These are phyloP conservation scores for Hemisphaericaspora subhashii DNA, from an alignment of 1,139 yeast genomes.

Conservation along the genomic window DNA sequence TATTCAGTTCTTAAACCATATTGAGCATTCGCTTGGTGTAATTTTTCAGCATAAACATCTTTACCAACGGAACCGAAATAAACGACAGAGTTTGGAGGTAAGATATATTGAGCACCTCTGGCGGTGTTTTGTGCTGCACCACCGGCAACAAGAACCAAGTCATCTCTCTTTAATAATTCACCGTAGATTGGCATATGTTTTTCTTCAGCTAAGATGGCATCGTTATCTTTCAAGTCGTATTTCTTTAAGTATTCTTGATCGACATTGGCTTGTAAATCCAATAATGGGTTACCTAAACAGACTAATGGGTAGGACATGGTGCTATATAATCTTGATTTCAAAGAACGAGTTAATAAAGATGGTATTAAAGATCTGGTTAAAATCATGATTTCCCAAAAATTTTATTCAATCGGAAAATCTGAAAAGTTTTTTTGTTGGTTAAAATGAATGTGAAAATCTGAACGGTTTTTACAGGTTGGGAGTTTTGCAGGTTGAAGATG, in stretches of 20 bases:
- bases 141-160: slow-evolving; percentile 83
- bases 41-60: slow-evolving; percentile 81
- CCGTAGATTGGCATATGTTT: slow-evolving; percentile 84
- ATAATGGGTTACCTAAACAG: slow-evolving; percentile 63
- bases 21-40: slow-evolving; percentile 75
- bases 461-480: no score
- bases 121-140: slow-evolving; percentile 99
- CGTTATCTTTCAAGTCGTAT: slow-evolving; percentile 85
- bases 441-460: background rate
- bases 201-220: slow-evolving; percentile 90
- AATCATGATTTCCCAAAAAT: no score
- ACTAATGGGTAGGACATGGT: slow-evolving; percentile 46
- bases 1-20: slow-evolving; percentile 90
- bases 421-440: background rate
- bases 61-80: slow-evolving; percentile 97
- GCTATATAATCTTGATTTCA: slow-evolving; percentile 2
- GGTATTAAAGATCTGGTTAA: background rate
- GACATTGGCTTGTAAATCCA: slow-evolving; percentile 86
- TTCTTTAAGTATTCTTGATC: slow-evolving; percentile 67
- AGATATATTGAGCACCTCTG: slow-evolving; percentile 93
- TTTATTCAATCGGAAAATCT: background rate
- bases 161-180: slow-evolving; percentile 64
- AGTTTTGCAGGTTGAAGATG: background rate
- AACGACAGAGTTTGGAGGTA: slow-evolving; percentile 80
- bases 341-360: background rate